phyloP scores from a whole-genome alignment of 2,329 filamentous ascomycete species.

The Alternaria postmessia region DNA sequence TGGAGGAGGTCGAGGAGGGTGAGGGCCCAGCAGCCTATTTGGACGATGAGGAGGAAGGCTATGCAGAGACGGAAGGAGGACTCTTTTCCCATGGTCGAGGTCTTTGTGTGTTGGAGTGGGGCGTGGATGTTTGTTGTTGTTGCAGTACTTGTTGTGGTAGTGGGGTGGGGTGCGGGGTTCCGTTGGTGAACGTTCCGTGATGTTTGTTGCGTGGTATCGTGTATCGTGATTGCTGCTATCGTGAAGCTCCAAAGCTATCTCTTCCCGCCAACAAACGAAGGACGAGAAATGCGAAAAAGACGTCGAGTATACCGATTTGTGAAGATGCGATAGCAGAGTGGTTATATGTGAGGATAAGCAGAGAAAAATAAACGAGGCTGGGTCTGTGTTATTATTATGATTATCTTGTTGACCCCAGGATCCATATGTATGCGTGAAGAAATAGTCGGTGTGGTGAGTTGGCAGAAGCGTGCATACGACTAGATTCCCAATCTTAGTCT shows the following conservation, averaged over 20 bases:
- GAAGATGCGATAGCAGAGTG: neutral
- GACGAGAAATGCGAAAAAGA: neutral
- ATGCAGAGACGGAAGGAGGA: slow-evolving; percentile 41
- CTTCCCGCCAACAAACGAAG: neutral
- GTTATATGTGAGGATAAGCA: neutral
- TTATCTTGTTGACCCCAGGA: neutral
- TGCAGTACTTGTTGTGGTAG: neutral
- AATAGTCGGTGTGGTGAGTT: slow-evolving; percentile 8
- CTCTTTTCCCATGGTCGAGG: slow-evolving; percentile 34
- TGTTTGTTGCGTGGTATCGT: neutral
- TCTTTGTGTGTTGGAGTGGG: neutral
- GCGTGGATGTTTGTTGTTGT: neutral
- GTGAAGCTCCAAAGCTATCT: neutral
- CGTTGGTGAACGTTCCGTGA: neutral
- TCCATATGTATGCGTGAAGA: neutral
- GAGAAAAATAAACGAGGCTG: neutral
- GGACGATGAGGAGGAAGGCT: slow-evolving; percentile 40
- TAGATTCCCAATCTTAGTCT: slow-evolving; percentile 1
- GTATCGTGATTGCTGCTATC: neutral
- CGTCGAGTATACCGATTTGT: neutral
- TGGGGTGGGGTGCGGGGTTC: neutral
- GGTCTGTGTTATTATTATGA: neutral
- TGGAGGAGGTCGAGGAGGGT: slow-evolving; percentile 42
- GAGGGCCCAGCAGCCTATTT: slow-evolving; percentile 42
- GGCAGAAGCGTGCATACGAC: slow-evolving; percentile 1